These are phyloP conservation scores for Fusarium sacchari DNA, from an alignment of 2,329 filamentous ascomycete genomes.

Conservation along the genomic window DNA sequence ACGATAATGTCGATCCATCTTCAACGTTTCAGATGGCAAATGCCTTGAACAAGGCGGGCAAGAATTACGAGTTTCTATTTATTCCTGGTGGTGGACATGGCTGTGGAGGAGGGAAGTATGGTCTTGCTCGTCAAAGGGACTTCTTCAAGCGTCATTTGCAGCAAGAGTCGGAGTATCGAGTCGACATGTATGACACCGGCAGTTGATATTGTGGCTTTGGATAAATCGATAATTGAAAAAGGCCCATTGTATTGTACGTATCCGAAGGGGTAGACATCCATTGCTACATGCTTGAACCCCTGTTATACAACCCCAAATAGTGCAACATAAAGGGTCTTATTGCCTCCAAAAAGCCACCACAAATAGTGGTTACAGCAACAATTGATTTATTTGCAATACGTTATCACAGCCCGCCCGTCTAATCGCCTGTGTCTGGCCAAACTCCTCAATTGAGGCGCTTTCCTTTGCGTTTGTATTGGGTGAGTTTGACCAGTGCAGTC, in stretches of 20 bases:
- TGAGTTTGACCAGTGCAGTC: neutral
- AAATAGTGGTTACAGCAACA: neutral
- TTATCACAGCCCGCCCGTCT: neutral
- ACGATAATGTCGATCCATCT: constrained; percentile 45
- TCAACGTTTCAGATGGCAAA: constrained; percentile 45
- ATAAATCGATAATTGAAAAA: neutral
- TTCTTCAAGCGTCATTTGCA: constrained; percentile 34
- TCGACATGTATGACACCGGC: neutral
- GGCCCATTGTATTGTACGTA: neutral
- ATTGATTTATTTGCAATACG: neutral
- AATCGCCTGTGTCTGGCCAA: neutral
- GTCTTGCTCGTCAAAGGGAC: constrained; percentile 29
- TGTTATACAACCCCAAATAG: constrained; percentile 11
- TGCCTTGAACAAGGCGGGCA: constrained; percentile 41
- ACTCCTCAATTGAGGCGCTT: constrained; percentile 16
- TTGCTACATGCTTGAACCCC: constrained; percentile 3
- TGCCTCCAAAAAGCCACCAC: neutral
- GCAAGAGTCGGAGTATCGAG: neutral
- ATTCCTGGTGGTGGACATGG: constrained; percentile 41
- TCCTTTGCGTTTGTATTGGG: constrained; percentile 26
- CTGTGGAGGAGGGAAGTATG: constrained; percentile 24
- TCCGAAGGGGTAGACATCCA: neutral
- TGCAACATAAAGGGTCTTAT: constrained; percentile 24
- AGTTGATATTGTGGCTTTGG: neutral
- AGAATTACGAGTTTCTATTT: constrained; percentile 45